Evolutionary conservation across 2,329 filamentous ascomycete genomes (phyloP).

Genomic region (Botrytis elliptica): DNA sequence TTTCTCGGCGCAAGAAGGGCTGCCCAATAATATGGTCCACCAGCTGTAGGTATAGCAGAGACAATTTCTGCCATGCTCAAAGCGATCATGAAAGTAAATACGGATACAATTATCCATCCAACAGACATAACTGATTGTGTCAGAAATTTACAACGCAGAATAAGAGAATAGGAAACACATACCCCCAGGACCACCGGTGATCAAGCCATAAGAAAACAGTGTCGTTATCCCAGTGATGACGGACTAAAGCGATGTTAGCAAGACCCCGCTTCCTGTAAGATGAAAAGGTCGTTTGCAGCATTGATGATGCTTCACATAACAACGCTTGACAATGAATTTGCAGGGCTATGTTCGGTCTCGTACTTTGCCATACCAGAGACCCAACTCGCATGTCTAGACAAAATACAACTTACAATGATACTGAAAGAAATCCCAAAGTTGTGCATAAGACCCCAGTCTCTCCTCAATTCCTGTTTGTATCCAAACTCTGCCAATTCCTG

Average conservation of each 20-base stretch:
- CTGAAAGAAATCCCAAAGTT: conserved; percentile 63
- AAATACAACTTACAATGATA: conserved; percentile 51
- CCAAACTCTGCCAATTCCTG: conserved; percentile 54
- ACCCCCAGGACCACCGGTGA: conserved; percentile 54
- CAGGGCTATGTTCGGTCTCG: not conserved
- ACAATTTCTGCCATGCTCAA: conserved; percentile 59
- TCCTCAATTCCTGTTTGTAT: conserved; percentile 58
- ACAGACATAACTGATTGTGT: conserved; percentile 49
- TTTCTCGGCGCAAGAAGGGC: conserved; percentile 53
- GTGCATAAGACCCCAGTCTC: conserved; percentile 58
- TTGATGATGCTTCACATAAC: not conserved
- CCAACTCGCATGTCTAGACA: not conserved
- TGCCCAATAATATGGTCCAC: conserved; percentile 61
- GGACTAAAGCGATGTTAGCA: conserved; percentile 44
- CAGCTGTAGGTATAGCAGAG: conserved; percentile 56
- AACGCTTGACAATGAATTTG: not conserved
- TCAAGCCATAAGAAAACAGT: conserved; percentile 55
- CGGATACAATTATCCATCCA: conserved; percentile 55
- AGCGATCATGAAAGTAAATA: conserved; percentile 56
- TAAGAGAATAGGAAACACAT: conserved; percentile 40
- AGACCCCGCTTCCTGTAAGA: not conserved
- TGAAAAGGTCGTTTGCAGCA: not conserved
- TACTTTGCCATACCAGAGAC: not conserved
- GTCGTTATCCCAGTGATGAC: conserved; percentile 61
- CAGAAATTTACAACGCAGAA: not conserved